Evolutionary conservation across 106 monocot genomes (phyloP), one percentile per base, ranked within the genome.

Genomic region (Acorus gramineus): DNA sequence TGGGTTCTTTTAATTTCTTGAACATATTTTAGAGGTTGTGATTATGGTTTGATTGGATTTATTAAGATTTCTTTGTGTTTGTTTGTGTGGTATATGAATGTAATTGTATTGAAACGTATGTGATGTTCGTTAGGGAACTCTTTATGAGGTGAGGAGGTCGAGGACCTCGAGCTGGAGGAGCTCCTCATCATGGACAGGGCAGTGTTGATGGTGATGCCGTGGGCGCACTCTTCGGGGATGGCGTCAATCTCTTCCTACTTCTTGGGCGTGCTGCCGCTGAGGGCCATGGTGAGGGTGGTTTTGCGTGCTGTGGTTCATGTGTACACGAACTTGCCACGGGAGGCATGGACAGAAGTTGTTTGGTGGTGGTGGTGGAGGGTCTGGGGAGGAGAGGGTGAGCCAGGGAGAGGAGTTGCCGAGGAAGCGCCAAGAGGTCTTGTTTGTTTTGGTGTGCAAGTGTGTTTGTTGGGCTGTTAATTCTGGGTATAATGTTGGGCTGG

Each of bases 151-250:
- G 6, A 96, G 78, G 7, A 90, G 76, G 54, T 96, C 94, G n/a
- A 81, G 81, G 66, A 94, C 86, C 84, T 86, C 90, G 52, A 87
- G 80, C 71, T 90, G 69, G 43, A 84, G 80, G 4, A 86, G 77
- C 84, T 87, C 89, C 75, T 89, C 86, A 51, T 94, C 90, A 57
- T 90, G 84, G 2, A 95, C 90, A 73, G 81, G 82, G 69, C 89
- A 9, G 89, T 89, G 72, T 84, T 84, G 69, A 89, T 89, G 64
- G 89, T 89, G 66, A 89, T 89, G 6, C 89, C 89, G 6, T 84
- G 81, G n/a, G 84, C 89, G 10, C 76, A 66, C 68, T 89, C 89
- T 66, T 89, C 89, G 14, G 89, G 89, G n/a, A 84, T 84, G 53
- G 81, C 84, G 66, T 89, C 89, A 14, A 89, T 89, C 66, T 89